These are phyloP conservation scores for Lactarius deliciosus DNA, from an alignment of 768 basidiomycete species.

Conservation along the genomic window DNA sequence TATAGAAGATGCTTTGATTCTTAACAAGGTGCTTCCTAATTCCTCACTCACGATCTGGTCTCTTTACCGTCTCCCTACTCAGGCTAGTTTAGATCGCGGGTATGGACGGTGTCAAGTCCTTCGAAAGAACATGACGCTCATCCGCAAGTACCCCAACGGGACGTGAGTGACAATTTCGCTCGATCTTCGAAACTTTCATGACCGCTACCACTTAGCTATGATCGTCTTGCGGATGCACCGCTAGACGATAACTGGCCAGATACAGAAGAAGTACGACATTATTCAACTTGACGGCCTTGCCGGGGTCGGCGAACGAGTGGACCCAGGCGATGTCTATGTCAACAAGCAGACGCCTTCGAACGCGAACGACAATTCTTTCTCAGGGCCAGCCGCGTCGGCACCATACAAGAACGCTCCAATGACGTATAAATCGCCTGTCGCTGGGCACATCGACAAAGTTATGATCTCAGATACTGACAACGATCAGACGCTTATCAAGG, in stretches of 20 bases:
- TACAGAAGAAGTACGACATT: conserved; percentile 84
- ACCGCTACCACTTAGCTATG: conserved; percentile 55
- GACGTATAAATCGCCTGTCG: conserved; percentile 90
- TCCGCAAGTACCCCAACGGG: conserved; percentile 96
- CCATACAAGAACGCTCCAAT: conserved; percentile 92
- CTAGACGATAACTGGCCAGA: conserved; percentile 75
- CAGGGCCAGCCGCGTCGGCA: conserved; percentile 76
- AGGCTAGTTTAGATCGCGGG: conserved; percentile 96
- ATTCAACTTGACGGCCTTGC: conserved; percentile 92
- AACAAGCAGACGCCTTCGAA: conserved; percentile 97
- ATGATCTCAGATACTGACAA: conserved; percentile 96
- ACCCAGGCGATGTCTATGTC: conserved; percentile 91
- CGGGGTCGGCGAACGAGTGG: conserved; percentile 91
- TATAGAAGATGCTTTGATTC: conserved; percentile 97
- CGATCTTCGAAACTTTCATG: background rate
- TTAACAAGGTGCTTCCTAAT: conserved; percentile 64
- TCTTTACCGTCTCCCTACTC: conserved; percentile 12
- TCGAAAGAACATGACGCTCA: conserved; percentile 90
- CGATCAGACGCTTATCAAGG: conserved; percentile 95
- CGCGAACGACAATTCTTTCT: conserved; percentile 88
- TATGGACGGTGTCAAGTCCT: conserved; percentile 98
- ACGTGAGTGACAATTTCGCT: conserved; percentile 60
- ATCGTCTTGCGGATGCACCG: conserved; percentile 92
- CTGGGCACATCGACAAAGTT: conserved; percentile 96
- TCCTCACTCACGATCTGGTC: background rate